phyloP scores from a whole-genome alignment of 202 grass and related monocot species.

The Setaria viridis region DNA sequence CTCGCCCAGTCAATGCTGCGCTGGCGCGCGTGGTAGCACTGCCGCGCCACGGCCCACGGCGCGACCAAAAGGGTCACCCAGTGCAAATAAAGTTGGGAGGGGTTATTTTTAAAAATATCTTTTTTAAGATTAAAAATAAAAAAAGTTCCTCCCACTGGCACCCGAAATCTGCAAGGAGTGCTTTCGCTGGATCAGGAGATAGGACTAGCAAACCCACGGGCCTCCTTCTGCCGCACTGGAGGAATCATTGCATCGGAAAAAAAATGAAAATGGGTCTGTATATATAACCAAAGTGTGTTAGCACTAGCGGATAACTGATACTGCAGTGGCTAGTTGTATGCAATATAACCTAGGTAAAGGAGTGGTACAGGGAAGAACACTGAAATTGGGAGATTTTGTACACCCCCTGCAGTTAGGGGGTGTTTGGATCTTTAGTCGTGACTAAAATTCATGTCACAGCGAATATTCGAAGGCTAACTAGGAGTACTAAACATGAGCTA shows the following conservation, averaged over 20 bases:
- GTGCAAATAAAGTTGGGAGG: too few species aligned
- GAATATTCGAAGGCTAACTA: too few species aligned
- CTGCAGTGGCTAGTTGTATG: background rate
- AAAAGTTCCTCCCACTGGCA: background rate
- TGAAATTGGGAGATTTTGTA: background rate
- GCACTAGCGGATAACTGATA: background rate
- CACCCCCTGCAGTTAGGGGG: background rate
- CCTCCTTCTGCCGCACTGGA: slow-evolving; percentile 18
- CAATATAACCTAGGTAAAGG: background rate
- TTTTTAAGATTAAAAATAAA: too few species aligned
- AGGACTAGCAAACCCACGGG: background rate
- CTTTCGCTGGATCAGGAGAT: background rate
- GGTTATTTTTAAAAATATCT: too few species aligned
- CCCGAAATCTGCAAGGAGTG: background rate
- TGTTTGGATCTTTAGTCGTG: too few species aligned
- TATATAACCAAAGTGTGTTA: background rate
- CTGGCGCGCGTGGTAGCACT: too few species aligned
- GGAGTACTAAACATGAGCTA: too few species aligned
- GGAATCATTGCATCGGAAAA: slow-evolving; percentile 10
- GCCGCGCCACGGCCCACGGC: too few species aligned
- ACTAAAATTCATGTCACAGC: too few species aligned
- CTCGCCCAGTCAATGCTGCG: too few species aligned
- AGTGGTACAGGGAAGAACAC: background rate
- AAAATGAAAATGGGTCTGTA: background rate
- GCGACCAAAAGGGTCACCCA: too few species aligned